Evolutionary conservation across 2,329 filamentous ascomycete species (phyloP).

Genomic region (Arthroderma sp.): DNA sequence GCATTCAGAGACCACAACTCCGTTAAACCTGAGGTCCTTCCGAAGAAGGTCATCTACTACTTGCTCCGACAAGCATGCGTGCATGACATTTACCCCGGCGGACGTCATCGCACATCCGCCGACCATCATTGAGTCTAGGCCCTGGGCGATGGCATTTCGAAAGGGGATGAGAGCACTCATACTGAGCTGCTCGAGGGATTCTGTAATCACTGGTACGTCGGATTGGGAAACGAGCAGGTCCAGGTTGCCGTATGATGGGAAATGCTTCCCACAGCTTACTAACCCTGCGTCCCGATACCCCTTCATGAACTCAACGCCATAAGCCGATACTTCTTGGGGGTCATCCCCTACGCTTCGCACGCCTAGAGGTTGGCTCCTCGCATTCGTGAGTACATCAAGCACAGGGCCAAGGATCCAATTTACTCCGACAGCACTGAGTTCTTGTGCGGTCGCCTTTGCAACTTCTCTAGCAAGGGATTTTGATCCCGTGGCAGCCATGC

Average conservation of each 20-base stretch:
- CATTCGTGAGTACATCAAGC: constrained; percentile 85
- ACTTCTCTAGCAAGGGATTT: constrained; percentile 77
- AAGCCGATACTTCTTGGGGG: constrained; percentile 86
- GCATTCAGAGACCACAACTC: constrained; percentile 89
- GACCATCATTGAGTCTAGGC: constrained; percentile 89
- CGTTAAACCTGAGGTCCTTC: constrained; percentile 78
- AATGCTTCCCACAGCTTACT: constrained; percentile 87
- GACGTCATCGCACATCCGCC: constrained; percentile 89
- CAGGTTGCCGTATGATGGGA: constrained; percentile 88
- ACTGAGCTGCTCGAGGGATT: constrained; percentile 82
- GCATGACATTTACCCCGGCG: constrained; percentile 83
- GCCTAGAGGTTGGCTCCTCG: constrained; percentile 76
- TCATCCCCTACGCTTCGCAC: constrained; percentile 86
- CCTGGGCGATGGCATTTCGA: constrained; percentile 72
- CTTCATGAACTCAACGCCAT: constrained; percentile 78
- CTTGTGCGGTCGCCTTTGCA: constrained; percentile 83
- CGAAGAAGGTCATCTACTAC: constrained; percentile 81
- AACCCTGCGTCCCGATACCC: constrained; percentile 86
- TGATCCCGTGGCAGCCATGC: constrained; percentile 80
- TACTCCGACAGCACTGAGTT: constrained; percentile 82
- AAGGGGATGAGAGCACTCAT: constrained; percentile 87
- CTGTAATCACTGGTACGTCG: constrained; percentile 89
- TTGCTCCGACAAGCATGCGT: constrained; percentile 84
- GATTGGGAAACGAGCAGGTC: constrained; percentile 84
- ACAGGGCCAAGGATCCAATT: constrained; percentile 93